Evolutionary conservation across 2,329 filamentous ascomycete genomes (phyloP).

Genomic region (Fusarium fujikuroi): DNA sequence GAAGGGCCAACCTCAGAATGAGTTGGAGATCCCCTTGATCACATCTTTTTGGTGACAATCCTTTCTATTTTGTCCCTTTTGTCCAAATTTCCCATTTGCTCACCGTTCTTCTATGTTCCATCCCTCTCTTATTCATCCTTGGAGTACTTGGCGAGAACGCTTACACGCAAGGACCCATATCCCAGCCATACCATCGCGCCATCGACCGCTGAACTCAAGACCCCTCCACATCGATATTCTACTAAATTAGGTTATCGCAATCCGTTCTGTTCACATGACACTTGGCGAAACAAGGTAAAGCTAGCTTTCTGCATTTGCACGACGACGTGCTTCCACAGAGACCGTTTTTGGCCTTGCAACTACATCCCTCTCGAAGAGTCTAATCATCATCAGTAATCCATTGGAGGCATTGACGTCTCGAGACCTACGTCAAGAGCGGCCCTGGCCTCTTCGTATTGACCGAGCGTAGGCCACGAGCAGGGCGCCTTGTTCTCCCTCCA

Average conservation of each 20-base stretch:
- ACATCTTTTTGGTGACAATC: too few relatives aligned
- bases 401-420: not conserved
- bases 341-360: not conserved
- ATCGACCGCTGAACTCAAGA: not conserved
- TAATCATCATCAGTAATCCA: not conserved
- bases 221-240: not conserved
- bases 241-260: not conserved
- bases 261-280: rapidly evolving
- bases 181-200: not conserved
- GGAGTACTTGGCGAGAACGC: not conserved
- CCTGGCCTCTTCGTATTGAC: not conserved
- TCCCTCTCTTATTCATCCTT: not conserved
- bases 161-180: not conserved
- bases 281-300: not conserved
- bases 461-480: not conserved
- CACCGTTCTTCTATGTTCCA: too few relatives aligned
- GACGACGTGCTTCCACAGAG: not conserved
- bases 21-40: too few relatives aligned
- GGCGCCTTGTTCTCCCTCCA: not conserved
- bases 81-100: too few relatives aligned
- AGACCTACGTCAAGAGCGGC: not conserved
- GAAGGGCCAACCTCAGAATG: too few relatives aligned
- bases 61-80: too few relatives aligned
- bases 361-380: not conserved
- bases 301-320: not conserved